A percentile compares a stretch with the other conserved stretches of the same genome.
These are phyloP conservation scores for Moesziomyces parantarcticus DNA, from an alignment of 1,284 basidiomycete genomes.

Conservation along the genomic window DNA sequence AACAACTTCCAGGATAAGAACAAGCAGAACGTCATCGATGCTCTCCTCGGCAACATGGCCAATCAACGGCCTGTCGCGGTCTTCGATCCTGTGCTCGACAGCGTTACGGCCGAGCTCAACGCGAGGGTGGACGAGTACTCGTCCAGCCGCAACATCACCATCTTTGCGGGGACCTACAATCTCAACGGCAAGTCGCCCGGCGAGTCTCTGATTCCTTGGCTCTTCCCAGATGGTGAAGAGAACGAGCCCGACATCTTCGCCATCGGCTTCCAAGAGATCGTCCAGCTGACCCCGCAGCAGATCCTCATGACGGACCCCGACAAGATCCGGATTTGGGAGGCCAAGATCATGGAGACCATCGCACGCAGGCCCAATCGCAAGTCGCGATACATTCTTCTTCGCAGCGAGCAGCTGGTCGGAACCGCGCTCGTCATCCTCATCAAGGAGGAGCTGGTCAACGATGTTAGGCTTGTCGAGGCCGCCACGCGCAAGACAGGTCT, in stretches of 20 bases:
- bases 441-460: conserved; percentile 78
- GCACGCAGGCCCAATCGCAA: conserved; percentile 76
- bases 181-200: conserved; percentile 84
- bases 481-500: conserved; percentile 95
- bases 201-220: conserved; percentile 87
- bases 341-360: conserved; percentile 81
- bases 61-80: conserved; percentile 88
- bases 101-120: conserved; percentile 74
- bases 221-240: conserved; percentile 75
- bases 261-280: conserved; percentile 92
- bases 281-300: conserved; percentile 94
- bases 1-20: conserved; percentile 97
- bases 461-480: conserved; percentile 90
- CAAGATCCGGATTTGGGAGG: conserved; percentile 81
- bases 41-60: conserved; percentile 91
- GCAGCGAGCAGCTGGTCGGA: conserved; percentile 95
- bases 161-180: conserved; percentile 95
- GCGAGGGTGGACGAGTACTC: conserved; percentile 83
- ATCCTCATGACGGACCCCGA: conserved; percentile 92
- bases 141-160: conserved; percentile 76
- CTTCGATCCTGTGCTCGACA: conserved; percentile 92
- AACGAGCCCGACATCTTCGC: conserved; percentile 67
- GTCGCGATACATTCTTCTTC: conserved; percentile 82
- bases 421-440: conserved; percentile 89
- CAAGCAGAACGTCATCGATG: conserved; percentile 94